Evolutionary conservation across 768 basidiomycete species (phyloP).

Genomic region (Hemileccinum rubropunctum): DNA sequence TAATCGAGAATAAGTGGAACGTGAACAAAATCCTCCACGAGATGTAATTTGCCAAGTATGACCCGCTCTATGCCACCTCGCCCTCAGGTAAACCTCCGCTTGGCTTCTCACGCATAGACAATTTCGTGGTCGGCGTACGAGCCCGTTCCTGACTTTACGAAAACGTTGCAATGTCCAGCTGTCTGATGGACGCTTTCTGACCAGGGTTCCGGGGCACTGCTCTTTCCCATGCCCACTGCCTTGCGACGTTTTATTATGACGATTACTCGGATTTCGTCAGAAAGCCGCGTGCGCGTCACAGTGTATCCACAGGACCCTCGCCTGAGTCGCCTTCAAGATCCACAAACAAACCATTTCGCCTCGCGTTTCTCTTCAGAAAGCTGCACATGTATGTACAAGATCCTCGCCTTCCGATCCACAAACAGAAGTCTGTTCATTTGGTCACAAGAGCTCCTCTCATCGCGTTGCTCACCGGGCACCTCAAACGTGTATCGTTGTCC

Average conservation of each 20-base stretch:
- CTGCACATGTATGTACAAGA: slow-evolving; percentile 22
- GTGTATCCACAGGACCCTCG: too few species aligned
- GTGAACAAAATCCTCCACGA: slow-evolving; percentile 17
- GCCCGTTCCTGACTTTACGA: slow-evolving; percentile 74
- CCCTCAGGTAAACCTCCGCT: too few species aligned
- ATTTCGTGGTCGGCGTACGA: slow-evolving; percentile 99
- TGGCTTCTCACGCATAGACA: too few species aligned
- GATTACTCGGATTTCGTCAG: too few species aligned
- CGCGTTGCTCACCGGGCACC: slow-evolving; percentile 29
- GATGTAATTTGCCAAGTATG: too few species aligned
- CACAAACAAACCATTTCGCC: too few species aligned
- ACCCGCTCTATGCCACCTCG: too few species aligned
- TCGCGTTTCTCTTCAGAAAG: slow-evolving; percentile 23
- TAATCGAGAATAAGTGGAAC: too few species aligned
- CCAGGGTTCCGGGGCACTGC: slow-evolving; percentile 15
- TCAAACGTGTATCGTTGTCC: slow-evolving; percentile 26
- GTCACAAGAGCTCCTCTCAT: slow-evolving; percentile 27
- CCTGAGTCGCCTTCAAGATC: too few species aligned
- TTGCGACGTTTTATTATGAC: slow-evolving; percentile 4
- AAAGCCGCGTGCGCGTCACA: too few species aligned
- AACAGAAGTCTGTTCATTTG: slow-evolving; percentile 31
- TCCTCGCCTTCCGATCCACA: slow-evolving; percentile 31
- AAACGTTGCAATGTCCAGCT: slow-evolving; percentile 10
- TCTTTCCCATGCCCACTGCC: slow-evolving; percentile 24
- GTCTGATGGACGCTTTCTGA: slow-evolving; percentile 1